Evolutionary conservation across 208 protist species (phyloP).

Genomic region (Trypanosoma platydactyli): DNA sequence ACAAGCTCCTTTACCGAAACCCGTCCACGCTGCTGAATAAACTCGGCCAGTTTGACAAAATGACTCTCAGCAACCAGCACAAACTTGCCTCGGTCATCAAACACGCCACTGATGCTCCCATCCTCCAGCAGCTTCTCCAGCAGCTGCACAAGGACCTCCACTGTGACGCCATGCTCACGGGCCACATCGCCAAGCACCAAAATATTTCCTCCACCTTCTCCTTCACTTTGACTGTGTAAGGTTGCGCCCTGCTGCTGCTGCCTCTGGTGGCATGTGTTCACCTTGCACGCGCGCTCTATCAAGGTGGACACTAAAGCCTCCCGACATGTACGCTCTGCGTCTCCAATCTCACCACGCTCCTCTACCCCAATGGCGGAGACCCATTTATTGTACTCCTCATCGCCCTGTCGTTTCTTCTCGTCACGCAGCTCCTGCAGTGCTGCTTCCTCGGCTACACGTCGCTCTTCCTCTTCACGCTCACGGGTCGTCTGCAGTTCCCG

Average conservation of each 20-base stretch:
- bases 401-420: conserved; percentile 50
- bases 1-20: conserved; percentile 70
- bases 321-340: conserved; percentile 41
- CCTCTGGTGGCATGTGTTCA: conserved; percentile 26
- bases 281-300: conserved; percentile 27
- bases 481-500: conserved; percentile 26
- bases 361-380: conserved; percentile 60
- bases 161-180: conserved; percentile 45
- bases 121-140: conserved; percentile 60
- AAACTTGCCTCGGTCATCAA: conserved; percentile 86
- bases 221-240: neutral
- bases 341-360: conserved; percentile 64
- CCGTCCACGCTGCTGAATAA: conserved; percentile 57
- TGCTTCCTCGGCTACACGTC: conserved; percentile 36
- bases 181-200: conserved; percentile 63
- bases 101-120: conserved; percentile 54
- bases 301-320: conserved; percentile 37
- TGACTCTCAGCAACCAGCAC: conserved; percentile 58
- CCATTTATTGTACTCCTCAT: conserved; percentile 74
- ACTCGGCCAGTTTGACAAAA: conserved; percentile 50
- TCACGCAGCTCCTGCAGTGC: conserved; percentile 63
- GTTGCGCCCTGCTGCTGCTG: neutral
- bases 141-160: conserved; percentile 51
- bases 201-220: conserved; percentile 31
- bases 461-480: conserved; percentile 34